These are phyloP conservation scores for Aegilops speltoides DNA, from an alignment of 176 grass and related monocot genomes.

Conservation along the genomic window DNA sequence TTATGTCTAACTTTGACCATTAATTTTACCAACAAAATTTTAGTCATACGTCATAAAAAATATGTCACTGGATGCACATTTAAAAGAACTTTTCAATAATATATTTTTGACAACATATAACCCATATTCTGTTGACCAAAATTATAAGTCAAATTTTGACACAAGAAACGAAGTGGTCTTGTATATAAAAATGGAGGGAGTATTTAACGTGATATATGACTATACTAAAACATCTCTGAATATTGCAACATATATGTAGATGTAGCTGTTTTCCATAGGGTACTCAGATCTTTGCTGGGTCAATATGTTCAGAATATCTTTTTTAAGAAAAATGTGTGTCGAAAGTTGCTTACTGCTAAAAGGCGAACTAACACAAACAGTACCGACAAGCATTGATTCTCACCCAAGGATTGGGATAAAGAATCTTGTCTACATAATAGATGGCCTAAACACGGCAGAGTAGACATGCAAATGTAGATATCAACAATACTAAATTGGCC, in stretches of 20 bases:
- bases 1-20: no score
- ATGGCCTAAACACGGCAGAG: neutral
- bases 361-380: neutral
- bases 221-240: neutral
- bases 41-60: no score
- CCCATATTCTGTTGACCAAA: no score
- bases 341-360: neutral
- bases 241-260: neutral
- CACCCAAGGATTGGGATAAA: slow-evolving; percentile 1
- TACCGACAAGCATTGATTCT: neutral
- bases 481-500: neutral
- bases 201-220: neutral
- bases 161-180: no score
- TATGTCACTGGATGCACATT: no score
- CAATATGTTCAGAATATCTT: neutral
- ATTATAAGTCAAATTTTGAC: no score
- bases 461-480: neutral
- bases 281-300: neutral
- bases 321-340: neutral
- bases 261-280: neutral
- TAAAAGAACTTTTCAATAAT: no score
- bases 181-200: no score
- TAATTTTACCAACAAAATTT: no score
- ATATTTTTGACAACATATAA: no score
- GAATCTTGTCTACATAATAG: neutral